A percentile compares a stretch with the other conserved stretches of the same genome.
phyloP scores from a whole-genome alignment of 352 stramenopile species.

The Phytophthora kernoviae region DNA sequence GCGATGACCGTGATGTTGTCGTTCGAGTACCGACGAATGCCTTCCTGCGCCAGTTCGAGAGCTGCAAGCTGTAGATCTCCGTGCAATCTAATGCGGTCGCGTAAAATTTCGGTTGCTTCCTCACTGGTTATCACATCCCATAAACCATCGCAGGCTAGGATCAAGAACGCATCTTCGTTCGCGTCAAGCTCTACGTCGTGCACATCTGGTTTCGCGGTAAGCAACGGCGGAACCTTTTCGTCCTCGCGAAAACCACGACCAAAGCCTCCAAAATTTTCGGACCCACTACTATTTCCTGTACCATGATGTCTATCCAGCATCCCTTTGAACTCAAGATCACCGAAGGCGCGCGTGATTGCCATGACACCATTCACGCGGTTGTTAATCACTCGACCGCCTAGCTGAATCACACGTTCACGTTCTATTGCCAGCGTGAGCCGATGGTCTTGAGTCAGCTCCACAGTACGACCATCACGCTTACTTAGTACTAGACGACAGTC shows the following conservation, averaged over 20 bases:
- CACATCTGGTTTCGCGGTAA: slow-evolving; percentile 64
- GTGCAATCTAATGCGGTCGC: slow-evolving; percentile 54
- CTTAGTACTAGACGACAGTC: slow-evolving; percentile 75
- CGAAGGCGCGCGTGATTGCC: slow-evolving; percentile 86
- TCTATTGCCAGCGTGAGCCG: slow-evolving; percentile 55
- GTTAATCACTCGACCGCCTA: slow-evolving; percentile 76
- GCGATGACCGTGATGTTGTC: slow-evolving; percentile 83
- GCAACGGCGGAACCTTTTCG: slow-evolving; percentile 55
- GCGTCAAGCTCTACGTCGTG: slow-evolving; percentile 41
- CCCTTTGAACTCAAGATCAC: slow-evolving; percentile 85
- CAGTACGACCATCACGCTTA: slow-evolving; percentile 38
- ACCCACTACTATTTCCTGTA: slow-evolving; percentile 10
- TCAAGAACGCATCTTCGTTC: slow-evolving; percentile 56
- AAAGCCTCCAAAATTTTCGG: slow-evolving; percentile 13
- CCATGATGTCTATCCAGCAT: slow-evolving; percentile 25
- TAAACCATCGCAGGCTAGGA: slow-evolving; percentile 84
- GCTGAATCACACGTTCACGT: slow-evolving; percentile 50
- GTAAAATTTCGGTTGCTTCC: slow-evolving; percentile 59
- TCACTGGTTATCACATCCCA: slow-evolving; percentile 85
- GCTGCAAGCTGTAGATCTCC: slow-evolving; percentile 60
- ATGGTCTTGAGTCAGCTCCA: slow-evolving; percentile 75
- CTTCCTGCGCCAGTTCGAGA: slow-evolving; percentile 76
- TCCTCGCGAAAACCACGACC: slow-evolving; percentile 38
- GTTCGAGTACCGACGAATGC: slow-evolving; percentile 72
- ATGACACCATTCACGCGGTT: slow-evolving; percentile 86